Base-by-base conservation (phyloP, 2,329 filamentous ascomycete species). In the Stagonosporopsis vannaccii region DNA sequence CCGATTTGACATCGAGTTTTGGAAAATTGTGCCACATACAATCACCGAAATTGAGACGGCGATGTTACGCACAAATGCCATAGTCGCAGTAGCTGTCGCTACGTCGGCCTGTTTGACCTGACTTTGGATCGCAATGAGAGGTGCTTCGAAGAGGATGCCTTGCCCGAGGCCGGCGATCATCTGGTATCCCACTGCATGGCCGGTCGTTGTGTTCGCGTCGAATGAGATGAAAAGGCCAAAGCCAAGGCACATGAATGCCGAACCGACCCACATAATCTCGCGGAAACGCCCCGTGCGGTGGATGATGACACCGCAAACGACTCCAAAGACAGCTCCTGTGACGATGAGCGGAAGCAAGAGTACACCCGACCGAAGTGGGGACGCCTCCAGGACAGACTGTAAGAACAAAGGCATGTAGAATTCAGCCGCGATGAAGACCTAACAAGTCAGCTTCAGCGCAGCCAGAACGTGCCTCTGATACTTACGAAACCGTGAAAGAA, bases 401-500 rank as follows among this genome's bases (percentile, higher is more conserved):
- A 91, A 87, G 74, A 88, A 92, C 0, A 92, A 80, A 0, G 90
- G 90, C 23, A 92, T 78, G 66, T 90, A 92, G 74, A 90, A 92
- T 45, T 86, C 84, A 1, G 81, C 81, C 0, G 82, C 85, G 36
- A 90, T 74, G 58, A 74, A 74, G 15, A 71, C 65, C 66, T 70
- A 39, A 2, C 6, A 5, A 51, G 39, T 51, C 17, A 51, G 47
- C 30, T 42, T 8, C 4, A 25, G 28, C 11, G 13, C 6, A 22
- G 44, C 6, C 20, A 12, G 25, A 1, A 1, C 7, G 4, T 23
- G n/a, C 26, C 26, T 28, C 13, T 12, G 22, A 22, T 37, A 67
- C 74, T 52, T 68, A 77, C 80, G 60, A 82, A 81, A 13, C 78
- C 78, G 61, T 84, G 81, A 15, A 76, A 74, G 63, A 81, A 81